These are phyloP conservation scores for Hymenoscyphus repandus DNA, from an alignment of 2,329 filamentous ascomycete genomes.

Conservation along the genomic window DNA sequence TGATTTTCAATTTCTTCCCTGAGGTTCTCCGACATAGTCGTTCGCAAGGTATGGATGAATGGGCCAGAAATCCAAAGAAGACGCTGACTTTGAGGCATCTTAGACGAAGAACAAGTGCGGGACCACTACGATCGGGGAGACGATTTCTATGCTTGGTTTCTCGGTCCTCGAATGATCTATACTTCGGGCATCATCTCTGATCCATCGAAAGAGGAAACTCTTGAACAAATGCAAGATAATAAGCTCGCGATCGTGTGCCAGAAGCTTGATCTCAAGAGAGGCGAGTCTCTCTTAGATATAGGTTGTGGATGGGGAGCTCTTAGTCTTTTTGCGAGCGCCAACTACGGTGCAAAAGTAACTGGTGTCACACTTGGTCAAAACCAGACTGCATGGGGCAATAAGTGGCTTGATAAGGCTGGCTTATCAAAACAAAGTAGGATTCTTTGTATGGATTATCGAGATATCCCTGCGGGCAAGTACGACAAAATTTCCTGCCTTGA, in stretches of 20 bases:
- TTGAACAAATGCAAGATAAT: constrained; percentile 97
- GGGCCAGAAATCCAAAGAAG: background rate
- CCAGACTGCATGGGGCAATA: constrained; percentile 96
- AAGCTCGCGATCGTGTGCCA: constrained; percentile 93
- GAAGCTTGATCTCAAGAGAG: constrained; percentile 80
- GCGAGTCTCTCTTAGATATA: constrained; percentile 84
- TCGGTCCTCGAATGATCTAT: constrained; percentile 98
- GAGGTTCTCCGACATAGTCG: constrained; percentile 91
- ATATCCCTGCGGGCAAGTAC: constrained; percentile 77
- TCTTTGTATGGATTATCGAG: constrained; percentile 95
- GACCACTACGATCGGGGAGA: constrained; percentile 97
- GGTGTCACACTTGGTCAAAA: constrained; percentile 94
- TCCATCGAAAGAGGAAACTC: constrained; percentile 76
- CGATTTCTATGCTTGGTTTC: constrained; percentile 98
- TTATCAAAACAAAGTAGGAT: constrained; percentile 85
- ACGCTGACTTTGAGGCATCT: constrained; percentile 25
- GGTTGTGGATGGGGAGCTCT: constrained; percentile 98
- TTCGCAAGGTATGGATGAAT: constrained; percentile 60
- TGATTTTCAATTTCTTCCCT: constrained; percentile 80
- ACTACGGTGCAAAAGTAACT: constrained; percentile 78
- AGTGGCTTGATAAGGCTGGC: constrained; percentile 73
- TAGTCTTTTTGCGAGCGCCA: constrained; percentile 83
- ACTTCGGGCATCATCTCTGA: constrained; percentile 92
- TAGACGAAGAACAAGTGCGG: constrained; percentile 95
- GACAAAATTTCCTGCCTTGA: constrained; percentile 96